These are phyloP conservation scores for Pholiota microspora DNA, from an alignment of 768 basidiomycete species.

Conservation along the genomic window DNA sequence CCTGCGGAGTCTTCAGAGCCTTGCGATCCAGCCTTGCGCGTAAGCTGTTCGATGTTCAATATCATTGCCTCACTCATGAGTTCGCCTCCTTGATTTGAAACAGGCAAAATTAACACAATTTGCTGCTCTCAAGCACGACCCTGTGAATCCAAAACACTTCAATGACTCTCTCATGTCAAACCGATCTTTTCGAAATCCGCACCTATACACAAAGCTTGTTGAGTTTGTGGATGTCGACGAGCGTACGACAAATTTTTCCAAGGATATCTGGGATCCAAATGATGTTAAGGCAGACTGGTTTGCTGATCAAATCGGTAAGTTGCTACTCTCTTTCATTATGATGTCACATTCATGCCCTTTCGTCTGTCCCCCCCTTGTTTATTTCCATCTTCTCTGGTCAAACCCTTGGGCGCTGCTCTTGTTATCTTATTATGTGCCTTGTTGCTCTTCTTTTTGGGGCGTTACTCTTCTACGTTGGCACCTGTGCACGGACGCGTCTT, in stretches of 20 bases:
- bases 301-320: conserved; percentile 76
- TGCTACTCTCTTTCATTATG: conserved; percentile 13
- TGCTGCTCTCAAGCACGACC: conserved; percentile 63
- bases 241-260: conserved; percentile 78
- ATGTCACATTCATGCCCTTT: conserved; percentile 19
- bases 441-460: neutral
- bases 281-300: conserved; percentile 68
- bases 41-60: too few species aligned
- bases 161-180: conserved; percentile 95
- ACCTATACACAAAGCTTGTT: conserved; percentile 93
- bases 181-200: conserved; percentile 92
- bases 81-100: neutral
- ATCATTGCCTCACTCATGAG: neutral
- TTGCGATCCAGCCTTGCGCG: conserved; percentile 64
- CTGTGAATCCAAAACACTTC: conserved; percentile 76
- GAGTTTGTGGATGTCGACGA: conserved; percentile 94
- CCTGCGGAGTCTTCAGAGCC: conserved; percentile 52
- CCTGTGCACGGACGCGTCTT: conserved; percentile 6
- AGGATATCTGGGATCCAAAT: conserved; percentile 69
- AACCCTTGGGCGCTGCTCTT: neutral
- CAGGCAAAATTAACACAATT: conserved; percentile 85
- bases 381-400: conserved; percentile 2
- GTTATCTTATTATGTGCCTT: neutral
- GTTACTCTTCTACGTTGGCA: neutral
- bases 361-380: conserved; percentile 16